These are phyloP conservation scores for Aspergillus fumigatus DNA, from an alignment of 2,329 filamentous ascomycete genomes.

Conservation along the genomic window DNA sequence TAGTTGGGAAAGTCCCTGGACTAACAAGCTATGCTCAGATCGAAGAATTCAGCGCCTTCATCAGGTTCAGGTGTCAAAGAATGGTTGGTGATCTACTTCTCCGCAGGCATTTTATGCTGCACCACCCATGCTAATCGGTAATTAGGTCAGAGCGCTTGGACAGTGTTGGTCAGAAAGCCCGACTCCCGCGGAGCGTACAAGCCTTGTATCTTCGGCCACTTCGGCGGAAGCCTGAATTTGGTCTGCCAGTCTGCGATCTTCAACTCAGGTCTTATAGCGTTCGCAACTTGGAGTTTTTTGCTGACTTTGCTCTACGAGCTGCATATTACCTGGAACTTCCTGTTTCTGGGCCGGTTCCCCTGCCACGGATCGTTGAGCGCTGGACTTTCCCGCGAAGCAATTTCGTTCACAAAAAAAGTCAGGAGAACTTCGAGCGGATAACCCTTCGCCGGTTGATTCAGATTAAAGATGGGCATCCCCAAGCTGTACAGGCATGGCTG, in stretches of 20 bases:
- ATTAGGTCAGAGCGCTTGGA: constrained; percentile 35
- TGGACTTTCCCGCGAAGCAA: constrained; percentile 88
- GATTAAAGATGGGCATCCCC: constrained; percentile 85
- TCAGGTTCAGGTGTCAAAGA: constrained; percentile 19
- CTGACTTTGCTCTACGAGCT: constrained; percentile 88
- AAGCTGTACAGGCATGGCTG: constrained; percentile 86
- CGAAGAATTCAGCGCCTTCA: constrained; percentile 8
- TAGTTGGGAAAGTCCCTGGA: background rate
- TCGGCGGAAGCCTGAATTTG: constrained; percentile 67
- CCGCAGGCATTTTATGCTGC: background rate
- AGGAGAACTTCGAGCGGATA: constrained; percentile 95
- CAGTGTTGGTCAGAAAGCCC: constrained; percentile 37
- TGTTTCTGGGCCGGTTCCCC: constrained; percentile 76
- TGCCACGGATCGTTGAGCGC: constrained; percentile 81
- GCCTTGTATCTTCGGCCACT: constrained; percentile 82
- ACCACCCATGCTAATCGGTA: constrained; percentile 6
- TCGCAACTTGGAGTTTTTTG: constrained; percentile 88
- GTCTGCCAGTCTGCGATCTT: constrained; percentile 81
- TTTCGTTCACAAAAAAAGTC: constrained; percentile 95
- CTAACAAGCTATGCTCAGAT: constrained; percentile 10
- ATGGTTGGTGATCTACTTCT: constrained; percentile 23
- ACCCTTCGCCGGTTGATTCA: constrained; percentile 83
- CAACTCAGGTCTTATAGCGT: constrained; percentile 88
- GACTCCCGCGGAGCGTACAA: constrained; percentile 74
- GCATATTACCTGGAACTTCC: constrained; percentile 91